A percentile compares a stretch with the other conserved stretches of the same genome.
These are phyloP conservation scores for Tricholoma hemisulphureum DNA, from an alignment of 768 basidiomycete species.

Conservation along the genomic window DNA sequence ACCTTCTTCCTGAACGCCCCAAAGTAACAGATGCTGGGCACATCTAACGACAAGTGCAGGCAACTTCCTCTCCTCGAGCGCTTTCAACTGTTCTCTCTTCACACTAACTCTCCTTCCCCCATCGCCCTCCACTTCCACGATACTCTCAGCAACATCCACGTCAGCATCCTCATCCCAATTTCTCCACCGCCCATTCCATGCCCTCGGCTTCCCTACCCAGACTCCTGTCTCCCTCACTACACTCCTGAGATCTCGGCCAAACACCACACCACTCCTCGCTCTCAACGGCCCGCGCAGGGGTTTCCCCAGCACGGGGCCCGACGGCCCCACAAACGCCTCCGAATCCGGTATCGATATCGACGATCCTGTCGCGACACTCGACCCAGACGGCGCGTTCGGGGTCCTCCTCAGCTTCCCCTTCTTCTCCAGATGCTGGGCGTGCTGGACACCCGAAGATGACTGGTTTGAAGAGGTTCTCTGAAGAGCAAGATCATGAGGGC, in stretches of 20 bases:
- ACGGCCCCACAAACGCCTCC: slow-evolving; percentile 40
- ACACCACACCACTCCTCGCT: slow-evolving; percentile 48
- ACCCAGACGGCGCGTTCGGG: slow-evolving; percentile 59
- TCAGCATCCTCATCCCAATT: slow-evolving; percentile 26
- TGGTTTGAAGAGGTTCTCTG: slow-evolving; percentile 16
- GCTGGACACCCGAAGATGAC: slow-evolving; percentile 9
- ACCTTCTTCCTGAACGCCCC: slow-evolving; percentile 87
- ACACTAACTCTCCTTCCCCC: slow-evolving; percentile 13
- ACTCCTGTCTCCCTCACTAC: slow-evolving; percentile 61
- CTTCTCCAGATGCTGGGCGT: slow-evolving; percentile 11
- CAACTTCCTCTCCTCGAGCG: slow-evolving; percentile 51
- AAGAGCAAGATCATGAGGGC: slow-evolving; percentile 12
- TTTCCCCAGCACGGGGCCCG: slow-evolving; percentile 54
- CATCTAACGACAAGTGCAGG: slow-evolving; percentile 81
- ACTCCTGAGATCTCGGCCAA: slow-evolving; percentile 56
- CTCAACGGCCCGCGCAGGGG: slow-evolving; percentile 54
- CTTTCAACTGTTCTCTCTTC: slow-evolving; percentile 27
- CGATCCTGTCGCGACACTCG: slow-evolving; percentile 42
- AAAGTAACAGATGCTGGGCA: slow-evolving; percentile 75
- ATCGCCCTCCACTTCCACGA: slow-evolving; percentile 16
- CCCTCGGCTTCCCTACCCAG: slow-evolving; percentile 24
- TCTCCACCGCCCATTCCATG: slow-evolving; percentile 19
- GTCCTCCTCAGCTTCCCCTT: slow-evolving; percentile 47
- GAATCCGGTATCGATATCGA: slow-evolving; percentile 24
- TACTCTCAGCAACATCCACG: neutral